Conservation (phyloP, 2,329 filamentous ascomycete species). For the Penicillium expansum region DNA sequence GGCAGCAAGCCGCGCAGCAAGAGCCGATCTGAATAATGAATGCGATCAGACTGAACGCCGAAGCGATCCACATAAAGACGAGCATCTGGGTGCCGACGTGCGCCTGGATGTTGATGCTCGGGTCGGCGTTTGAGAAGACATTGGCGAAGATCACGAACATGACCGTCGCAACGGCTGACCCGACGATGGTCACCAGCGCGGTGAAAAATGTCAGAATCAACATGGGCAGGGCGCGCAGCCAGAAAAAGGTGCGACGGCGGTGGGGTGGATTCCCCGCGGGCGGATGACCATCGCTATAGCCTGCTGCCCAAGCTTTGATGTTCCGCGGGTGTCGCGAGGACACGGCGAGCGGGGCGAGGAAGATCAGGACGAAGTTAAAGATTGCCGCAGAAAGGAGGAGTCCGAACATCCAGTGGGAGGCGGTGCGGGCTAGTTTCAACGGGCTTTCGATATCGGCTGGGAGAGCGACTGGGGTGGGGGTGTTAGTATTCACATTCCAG, state of each 20-base stretch:
- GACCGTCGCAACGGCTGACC: slow-evolving; percentile 72
- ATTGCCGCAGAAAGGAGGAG: slow-evolving; percentile 73
- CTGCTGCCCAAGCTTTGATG: slow-evolving; percentile 30
- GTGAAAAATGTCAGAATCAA: slow-evolving; percentile 66
- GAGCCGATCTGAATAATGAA: slow-evolving; percentile 72
- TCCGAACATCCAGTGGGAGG: slow-evolving; percentile 83
- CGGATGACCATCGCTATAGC: slow-evolving; percentile 5
- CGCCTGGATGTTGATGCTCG: slow-evolving; percentile 72
- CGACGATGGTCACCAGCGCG: slow-evolving; percentile 66
- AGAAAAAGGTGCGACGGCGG: slow-evolving; percentile 37
- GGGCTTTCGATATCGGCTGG: slow-evolving; percentile 71
- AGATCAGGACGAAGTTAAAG: slow-evolving; percentile 69
- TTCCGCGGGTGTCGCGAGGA: slow-evolving; percentile 40
- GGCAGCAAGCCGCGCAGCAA: slow-evolving; percentile 64
- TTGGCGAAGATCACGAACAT: slow-evolving; percentile 81
- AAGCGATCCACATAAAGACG: slow-evolving; percentile 84
- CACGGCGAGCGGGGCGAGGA: slow-evolving; percentile 57
- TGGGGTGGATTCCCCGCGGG: slow-evolving; percentile 30
- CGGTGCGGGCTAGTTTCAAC: slow-evolving; percentile 69
- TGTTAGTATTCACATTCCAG: neutral
- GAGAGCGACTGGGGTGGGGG: slow-evolving; percentile 59
- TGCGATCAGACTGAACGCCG: slow-evolving; percentile 63
- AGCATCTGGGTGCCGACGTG: slow-evolving; percentile 72
- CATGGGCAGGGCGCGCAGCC: slow-evolving; percentile 61
- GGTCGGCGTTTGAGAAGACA: slow-evolving; percentile 65